These are phyloP conservation scores for Solanum ahanhuiri DNA, from an alignment of 257 asterid genomes.

Conservation along the genomic window DNA sequence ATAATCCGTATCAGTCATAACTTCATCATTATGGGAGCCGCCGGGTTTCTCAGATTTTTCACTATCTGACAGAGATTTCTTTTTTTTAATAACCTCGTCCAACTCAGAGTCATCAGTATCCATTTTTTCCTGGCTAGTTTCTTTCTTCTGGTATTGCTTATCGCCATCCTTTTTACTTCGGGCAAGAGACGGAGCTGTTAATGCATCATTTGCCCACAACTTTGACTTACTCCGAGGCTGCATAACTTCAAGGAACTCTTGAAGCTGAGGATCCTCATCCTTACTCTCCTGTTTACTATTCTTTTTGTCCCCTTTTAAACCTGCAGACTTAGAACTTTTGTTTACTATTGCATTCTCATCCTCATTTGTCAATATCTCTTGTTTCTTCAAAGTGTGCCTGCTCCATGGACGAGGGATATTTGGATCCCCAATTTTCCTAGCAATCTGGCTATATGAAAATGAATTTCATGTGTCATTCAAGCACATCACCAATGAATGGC, in stretches of 20 bases:
- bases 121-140: constrained; percentile 12
- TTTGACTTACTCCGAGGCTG: constrained; percentile 74
- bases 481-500: neutral
- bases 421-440: constrained; percentile 81
- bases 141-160: constrained; percentile 14
- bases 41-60: constrained; percentile 20
- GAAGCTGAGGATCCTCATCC: constrained; percentile 57
- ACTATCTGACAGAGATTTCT: constrained; percentile 16
- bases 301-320: constrained; percentile 26
- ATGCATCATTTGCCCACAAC: constrained; percentile 88
- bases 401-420: constrained; percentile 94
- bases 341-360: constrained; percentile 18
- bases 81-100: constrained; percentile 24
- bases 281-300: constrained; percentile 33
- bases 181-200: constrained; percentile 35
- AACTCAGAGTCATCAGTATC: constrained; percentile 13
- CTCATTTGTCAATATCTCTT: constrained; percentile 28
- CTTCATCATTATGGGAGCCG: constrained; percentile 31
- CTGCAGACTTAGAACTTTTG: constrained; percentile 20
- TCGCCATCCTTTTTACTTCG: constrained; percentile 15
- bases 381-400: constrained; percentile 53
- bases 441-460: constrained; percentile 53
- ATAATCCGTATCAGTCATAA: constrained; percentile 65
- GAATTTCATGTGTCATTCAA: constrained; percentile 9
- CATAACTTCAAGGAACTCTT: constrained; percentile 85